Evolutionary conservation across 2,329 filamentous ascomycete genomes (phyloP).

Genomic region (Alternaria tenuissima): DNA sequence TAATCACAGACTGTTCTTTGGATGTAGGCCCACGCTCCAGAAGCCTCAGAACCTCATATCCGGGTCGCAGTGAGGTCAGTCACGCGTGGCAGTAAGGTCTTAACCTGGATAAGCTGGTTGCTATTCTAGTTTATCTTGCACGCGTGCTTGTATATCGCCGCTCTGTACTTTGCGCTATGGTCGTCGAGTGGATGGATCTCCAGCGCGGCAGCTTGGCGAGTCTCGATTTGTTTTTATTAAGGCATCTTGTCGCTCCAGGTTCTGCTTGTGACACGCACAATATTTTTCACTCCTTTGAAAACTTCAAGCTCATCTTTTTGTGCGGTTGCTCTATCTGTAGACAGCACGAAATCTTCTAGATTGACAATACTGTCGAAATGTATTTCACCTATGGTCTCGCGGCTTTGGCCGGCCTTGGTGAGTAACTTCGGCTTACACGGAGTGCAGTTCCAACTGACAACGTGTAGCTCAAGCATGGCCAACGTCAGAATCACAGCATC

Average conservation of each 20-base stretch:
- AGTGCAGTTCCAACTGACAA: background rate
- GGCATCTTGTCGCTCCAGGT: constrained; percentile 26
- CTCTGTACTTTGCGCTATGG: constrained; percentile 24
- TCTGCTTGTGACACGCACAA: constrained; percentile 16
- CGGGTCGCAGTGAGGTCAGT: constrained; percentile 34
- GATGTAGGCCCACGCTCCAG: constrained; percentile 12
- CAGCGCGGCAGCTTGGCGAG: constrained; percentile 38
- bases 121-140: constrained; percentile 37
- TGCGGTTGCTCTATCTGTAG: background rate
- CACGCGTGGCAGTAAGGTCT: constrained; percentile 33
- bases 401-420: constrained; percentile 34
- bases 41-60: constrained; percentile 23
- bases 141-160: constrained; percentile 35
- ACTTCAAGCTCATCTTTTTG: background rate
- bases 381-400: constrained; percentile 25
- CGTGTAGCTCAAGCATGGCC: constrained; percentile 28
- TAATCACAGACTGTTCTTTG: constrained; percentile 31
- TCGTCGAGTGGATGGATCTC: constrained; percentile 32
- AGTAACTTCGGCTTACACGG: background rate
- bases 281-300: background rate
- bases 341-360: background rate
- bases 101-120: constrained; percentile 23
- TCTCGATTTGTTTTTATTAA: constrained; percentile 31
- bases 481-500: constrained; percentile 1
- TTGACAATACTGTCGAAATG: constrained; percentile 25